These are phyloP conservation scores for Blastobotrys illinoisensis DNA, from an alignment of 1,139 yeast species.

Conservation along the genomic window DNA sequence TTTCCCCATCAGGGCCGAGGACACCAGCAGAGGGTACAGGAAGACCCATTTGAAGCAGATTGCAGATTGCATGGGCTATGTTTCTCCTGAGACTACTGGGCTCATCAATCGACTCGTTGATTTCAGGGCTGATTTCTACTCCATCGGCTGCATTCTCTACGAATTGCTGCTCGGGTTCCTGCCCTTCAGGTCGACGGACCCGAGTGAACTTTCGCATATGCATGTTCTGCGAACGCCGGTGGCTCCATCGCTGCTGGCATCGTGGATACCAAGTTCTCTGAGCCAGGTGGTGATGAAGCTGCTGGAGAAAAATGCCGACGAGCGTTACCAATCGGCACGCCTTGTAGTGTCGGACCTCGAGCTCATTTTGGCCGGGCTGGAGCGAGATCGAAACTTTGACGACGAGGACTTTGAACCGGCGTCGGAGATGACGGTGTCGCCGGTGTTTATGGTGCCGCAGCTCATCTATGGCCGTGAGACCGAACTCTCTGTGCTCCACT, in stretches of 20 bases:
- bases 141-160: slow-evolving; percentile 47
- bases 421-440: slow-evolving; percentile 18
- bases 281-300: slow-evolving; percentile 42
- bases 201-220: slow-evolving; percentile 40
- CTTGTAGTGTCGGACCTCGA: slow-evolving; percentile 40
- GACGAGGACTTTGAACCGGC: slow-evolving; percentile 24
- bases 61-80: slow-evolving; percentile 42
- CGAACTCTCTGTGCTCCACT: slow-evolving; percentile 30
- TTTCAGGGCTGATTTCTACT: slow-evolving; percentile 47
- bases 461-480: slow-evolving; percentile 38
- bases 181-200: slow-evolving; percentile 43
- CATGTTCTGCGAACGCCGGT: slow-evolving; percentile 42
- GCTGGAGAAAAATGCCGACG: slow-evolving; percentile 41
- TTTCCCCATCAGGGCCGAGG: slow-evolving; percentile 43
- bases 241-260: slow-evolving; percentile 37
- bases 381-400: slow-evolving; percentile 14
- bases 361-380: slow-evolving; percentile 21
- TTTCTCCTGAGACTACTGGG: slow-evolving; percentile 50
- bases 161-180: slow-evolving; percentile 44
- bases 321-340: slow-evolving; percentile 40
- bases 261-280: slow-evolving; percentile 39
- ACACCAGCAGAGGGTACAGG: slow-evolving; percentile 34
- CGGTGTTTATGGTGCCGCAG: slow-evolving; percentile 32
- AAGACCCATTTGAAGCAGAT: slow-evolving; percentile 30
- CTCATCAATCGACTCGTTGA: slow-evolving; percentile 41